Evolutionary conservation across 371 early-diverging fungal genomes (phyloP).

Genomic region (Blakeslea trispora): DNA sequence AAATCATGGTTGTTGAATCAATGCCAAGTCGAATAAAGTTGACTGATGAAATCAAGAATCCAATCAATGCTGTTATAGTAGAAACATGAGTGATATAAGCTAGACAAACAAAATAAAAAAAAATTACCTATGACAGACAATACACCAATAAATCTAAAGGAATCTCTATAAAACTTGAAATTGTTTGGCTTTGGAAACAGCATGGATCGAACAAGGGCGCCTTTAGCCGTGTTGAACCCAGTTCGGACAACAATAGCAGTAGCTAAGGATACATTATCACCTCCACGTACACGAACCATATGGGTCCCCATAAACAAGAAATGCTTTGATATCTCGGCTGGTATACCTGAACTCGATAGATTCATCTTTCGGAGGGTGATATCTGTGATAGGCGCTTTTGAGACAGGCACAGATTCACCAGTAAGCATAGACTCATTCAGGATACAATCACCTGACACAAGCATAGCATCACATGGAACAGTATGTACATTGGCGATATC

Average conservation of each 20-base stretch:
- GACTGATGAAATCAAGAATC: constrained; percentile 83
- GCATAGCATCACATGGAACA: constrained; percentile 94
- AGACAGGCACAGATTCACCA: constrained; percentile 81
- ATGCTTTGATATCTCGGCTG: constrained; percentile 74
- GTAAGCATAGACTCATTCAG: constrained; percentile 99
- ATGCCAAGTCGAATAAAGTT: constrained; percentile 84
- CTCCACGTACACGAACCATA: constrained; percentile 79
- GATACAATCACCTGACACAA: constrained; percentile 97
- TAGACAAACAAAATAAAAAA: background rate
- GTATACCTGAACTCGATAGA: constrained; percentile 67
- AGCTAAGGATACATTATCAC: constrained; percentile 47
- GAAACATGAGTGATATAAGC: constrained; percentile 5
- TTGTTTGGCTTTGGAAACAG: constrained; percentile 92
- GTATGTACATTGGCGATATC: constrained; percentile 73
- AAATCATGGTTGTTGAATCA: constrained; percentile 65
- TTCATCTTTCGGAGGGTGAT: constrained; percentile 71
- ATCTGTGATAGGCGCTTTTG: constrained; percentile 78
- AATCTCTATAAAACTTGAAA: constrained; percentile 95
- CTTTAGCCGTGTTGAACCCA: constrained; percentile 98
- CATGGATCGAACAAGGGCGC: constrained; percentile 93
- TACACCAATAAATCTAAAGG: constrained; percentile 94
- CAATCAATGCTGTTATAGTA: constrained; percentile 68
- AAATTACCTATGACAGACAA: constrained; percentile 70
- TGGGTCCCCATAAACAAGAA: constrained; percentile 92
- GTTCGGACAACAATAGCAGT: constrained; percentile 90